Base-by-base conservation (phyloP, 331 rosid species). In the Spiraea crenata region DNA sequence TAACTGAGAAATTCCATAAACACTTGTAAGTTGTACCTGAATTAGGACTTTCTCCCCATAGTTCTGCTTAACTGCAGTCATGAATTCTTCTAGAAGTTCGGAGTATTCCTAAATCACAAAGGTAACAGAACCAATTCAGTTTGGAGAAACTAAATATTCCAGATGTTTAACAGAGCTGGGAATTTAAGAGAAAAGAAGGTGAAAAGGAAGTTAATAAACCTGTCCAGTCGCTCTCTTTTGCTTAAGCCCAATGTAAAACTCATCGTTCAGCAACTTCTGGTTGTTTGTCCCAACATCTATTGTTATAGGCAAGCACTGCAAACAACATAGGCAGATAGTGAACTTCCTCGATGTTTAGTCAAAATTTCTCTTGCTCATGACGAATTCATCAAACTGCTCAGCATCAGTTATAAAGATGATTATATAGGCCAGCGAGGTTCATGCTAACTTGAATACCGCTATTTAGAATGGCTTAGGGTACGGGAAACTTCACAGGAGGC, bases 221-320 rank as follows among this genome's bases (percentile, higher is more conserved):
- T 91, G 80, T 77, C 99, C 97, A 35, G 96, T 93, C 59, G 97
- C 92, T 37, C 99, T 80, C 81, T 81, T 91, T 10, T 91, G 97
- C 81, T 56, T 81, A 54, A 91, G 92, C 34, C 99, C 99, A 66
- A 82, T 93, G 90, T 93, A 93, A 39, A 84, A 91, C 78, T 93
- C 99, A 42, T 93, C 96, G 3, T 91, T 89, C 85, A 93, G 69
- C 82, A 91, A 75, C 73, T 81, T 75, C 85, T 91, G 88, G n/a
- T 91, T 93, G 88, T 93, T 93, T 72, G 99, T 93, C 67, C 99
- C 99, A 62, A 93, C 99, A 67, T 93, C 97, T 75, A 93, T 89
- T 71, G 99, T 89, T 57, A 93, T 80, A 41, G 97, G 99, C 88
- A 93, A 84, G 85, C 99, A 93, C 99, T 93, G 85, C 16, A 76